phyloP scores from a whole-genome alignment of 495 filamentous ascomycete species.

The Penicillium steckii region DNA sequence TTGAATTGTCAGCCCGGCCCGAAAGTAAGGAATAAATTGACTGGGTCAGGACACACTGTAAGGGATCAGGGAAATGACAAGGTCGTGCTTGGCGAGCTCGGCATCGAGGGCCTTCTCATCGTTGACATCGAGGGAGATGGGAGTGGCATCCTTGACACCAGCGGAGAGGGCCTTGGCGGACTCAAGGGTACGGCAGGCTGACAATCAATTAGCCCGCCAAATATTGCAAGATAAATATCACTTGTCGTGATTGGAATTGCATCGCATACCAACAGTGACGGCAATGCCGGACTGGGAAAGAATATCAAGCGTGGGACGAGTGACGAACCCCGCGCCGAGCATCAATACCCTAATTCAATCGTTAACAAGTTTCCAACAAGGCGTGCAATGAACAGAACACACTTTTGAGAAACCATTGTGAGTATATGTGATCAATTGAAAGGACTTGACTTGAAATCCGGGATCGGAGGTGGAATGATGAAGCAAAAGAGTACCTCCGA shows the following conservation, averaged over 20 bases:
- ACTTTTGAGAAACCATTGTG: not conserved
- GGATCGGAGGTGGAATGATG: not conserved
- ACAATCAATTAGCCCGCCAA: not conserved
- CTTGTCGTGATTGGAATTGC: slow-evolving; percentile 6
- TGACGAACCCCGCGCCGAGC: slow-evolving; percentile 40
- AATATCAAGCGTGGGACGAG: slow-evolving; percentile 75
- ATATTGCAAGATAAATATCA: not conserved
- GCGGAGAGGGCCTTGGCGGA: slow-evolving; percentile 70
- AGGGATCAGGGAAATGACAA: slow-evolving; percentile 83
- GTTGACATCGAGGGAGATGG: slow-evolving; percentile 81
- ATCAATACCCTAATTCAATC: not conserved
- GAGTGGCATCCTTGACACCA: slow-evolving; percentile 66
- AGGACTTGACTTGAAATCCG: not conserved
- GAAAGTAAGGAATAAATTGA: not conserved
- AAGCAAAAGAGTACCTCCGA: slow-evolving; percentile 1
- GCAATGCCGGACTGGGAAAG: slow-evolving; percentile 70
- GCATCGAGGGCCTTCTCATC: slow-evolving; percentile 72
- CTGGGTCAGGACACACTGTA: slow-evolving; percentile 51
- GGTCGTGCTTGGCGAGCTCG: slow-evolving; percentile 66
- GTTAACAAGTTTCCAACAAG: not conserved
- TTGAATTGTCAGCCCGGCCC: not conserved
- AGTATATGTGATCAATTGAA: not conserved
- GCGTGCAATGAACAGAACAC: not conserved
- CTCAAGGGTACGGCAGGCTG: slow-evolving; percentile 86
- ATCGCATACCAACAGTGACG: slow-evolving; percentile 74